A percentile compares a stretch with the other conserved stretches of the same genome.
Evolutionary conservation across 257 asterid genomes (phyloP).

Genomic region (Petunia secreta): DNA sequence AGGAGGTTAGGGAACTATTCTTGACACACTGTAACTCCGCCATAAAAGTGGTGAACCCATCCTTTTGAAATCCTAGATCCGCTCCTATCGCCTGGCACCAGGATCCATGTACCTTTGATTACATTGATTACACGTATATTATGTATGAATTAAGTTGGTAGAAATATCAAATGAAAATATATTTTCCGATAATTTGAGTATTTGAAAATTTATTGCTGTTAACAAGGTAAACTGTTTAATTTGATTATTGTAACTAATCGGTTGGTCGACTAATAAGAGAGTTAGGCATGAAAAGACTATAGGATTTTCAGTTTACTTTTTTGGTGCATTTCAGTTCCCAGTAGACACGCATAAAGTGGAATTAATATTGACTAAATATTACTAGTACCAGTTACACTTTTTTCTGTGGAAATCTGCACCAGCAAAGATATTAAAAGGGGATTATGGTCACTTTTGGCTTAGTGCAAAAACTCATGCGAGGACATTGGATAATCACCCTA

Average conservation of each 20-base stretch:
- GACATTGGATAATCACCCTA: neutral
- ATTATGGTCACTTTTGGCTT: neutral
- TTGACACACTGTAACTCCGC: no score
- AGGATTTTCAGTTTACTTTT: neutral
- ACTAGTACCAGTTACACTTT: neutral
- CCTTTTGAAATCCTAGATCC: no score
- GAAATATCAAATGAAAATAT: no score
- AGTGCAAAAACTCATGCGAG: conserved; percentile 6
- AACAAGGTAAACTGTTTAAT: neutral
- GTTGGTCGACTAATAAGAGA: neutral
- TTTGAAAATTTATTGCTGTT: no score
- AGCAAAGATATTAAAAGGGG: neutral
- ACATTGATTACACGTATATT: no score
- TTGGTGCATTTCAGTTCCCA: conserved; percentile 24
- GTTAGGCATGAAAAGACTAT: conserved; percentile 17
- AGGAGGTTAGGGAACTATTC: no score
- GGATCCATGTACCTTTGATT: no score
- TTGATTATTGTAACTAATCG: neutral
- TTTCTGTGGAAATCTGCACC: neutral
- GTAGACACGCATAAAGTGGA: conserved; percentile 31
- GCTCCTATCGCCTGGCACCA: no score
- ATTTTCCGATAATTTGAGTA: no score
- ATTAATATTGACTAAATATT: neutral
- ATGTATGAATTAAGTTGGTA: no score
- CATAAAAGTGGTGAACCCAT: no score